Base-by-base conservation (phyloP, 73 alveolate genomes). In the Paramecium tetraurelia region DNA sequence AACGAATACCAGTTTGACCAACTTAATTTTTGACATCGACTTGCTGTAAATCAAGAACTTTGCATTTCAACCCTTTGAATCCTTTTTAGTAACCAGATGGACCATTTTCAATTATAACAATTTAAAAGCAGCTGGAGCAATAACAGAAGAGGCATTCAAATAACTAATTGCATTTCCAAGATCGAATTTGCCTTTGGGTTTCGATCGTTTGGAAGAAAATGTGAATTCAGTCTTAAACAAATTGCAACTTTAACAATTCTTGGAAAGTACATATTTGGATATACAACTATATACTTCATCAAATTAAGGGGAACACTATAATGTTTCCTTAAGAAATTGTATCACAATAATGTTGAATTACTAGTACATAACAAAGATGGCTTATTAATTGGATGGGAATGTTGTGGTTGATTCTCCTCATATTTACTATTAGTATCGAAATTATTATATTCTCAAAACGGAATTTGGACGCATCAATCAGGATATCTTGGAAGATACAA, bases 41-140 rank as follows among this genome's bases (percentile, higher is more conserved):
- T 21, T 75, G 27, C 33, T 75, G 0, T 75, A 75, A 36, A 75
- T 75, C 1, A 75, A 75, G 35, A 75, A 75, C 48, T 75, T 75
- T 21, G 59, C 48, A 20, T 75, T 33, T 40, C 18, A 75, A 75
- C 87, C 87, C 6, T 75, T 75, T 31, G 87, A 75, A 75, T 33
- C 87, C 12, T 75, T 75, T 75, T 36, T 75, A 21, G 68, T 75
- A 1, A 75, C 87, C 2, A 75, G 87, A 40, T 75, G 87, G 87
- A 36, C 58, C 7, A 75, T 75, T 31, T 75, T 75, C 18, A 21
- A 75, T n/a, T 75, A 75, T 40, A 75, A 75, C 35, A 29, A 33
- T 33, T 75, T 75, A 75, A 36, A 36, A 36, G 22, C 35, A 75
- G 1, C 59, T 11, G 59, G 33, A 14, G 21, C 14, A 21, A 75